phyloP scores from a whole-genome alignment of 139 green algal species.

The Auxenochlorella pyrenoidosa region DNA sequence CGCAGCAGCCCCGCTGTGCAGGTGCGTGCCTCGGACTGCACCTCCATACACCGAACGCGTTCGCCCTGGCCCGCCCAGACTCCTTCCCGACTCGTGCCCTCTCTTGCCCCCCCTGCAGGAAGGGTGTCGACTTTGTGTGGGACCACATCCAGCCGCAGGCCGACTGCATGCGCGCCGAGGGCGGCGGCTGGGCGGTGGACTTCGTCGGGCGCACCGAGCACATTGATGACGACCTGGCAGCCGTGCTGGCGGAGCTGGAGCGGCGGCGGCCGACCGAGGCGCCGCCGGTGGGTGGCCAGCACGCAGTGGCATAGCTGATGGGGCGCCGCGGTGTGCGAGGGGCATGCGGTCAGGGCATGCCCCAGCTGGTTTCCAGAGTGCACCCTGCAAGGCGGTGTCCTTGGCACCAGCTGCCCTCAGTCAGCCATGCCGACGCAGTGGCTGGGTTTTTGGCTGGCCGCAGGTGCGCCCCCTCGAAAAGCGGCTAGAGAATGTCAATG shows the following conservation, averaged over 20 bases:
- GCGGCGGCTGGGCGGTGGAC: slow-evolving; percentile 29
- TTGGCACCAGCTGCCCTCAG: too few relatives aligned
- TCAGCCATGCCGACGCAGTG: too few relatives aligned
- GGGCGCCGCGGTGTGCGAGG: too few relatives aligned
- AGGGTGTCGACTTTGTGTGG: slow-evolving; percentile 4
- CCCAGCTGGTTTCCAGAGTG: background rate
- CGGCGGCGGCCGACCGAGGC: background rate
- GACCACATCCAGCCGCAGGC: background rate
- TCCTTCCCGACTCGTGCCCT: too few relatives aligned
- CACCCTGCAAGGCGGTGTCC: background rate
- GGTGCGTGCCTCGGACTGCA: too few relatives aligned
- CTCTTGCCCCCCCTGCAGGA: background rate
- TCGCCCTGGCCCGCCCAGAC: too few relatives aligned
- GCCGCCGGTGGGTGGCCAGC: background rate
- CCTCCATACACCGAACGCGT: too few relatives aligned
- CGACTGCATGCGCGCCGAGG: background rate
- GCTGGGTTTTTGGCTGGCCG: too few relatives aligned
- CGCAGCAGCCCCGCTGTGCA: too few relatives aligned
- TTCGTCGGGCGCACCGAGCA: slow-evolving; percentile 21
- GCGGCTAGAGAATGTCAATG: slow-evolving; percentile 18
- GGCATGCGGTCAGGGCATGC: too few relatives aligned
- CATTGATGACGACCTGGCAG: slow-evolving; percentile 3
- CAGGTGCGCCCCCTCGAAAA: background rate
- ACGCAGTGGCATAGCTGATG: too few relatives aligned
- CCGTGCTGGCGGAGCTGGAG: slow-evolving; percentile 15